phyloP scores from a whole-genome alignment of 2,329 filamentous ascomycete species.

The Neurospora sp. region DNA sequence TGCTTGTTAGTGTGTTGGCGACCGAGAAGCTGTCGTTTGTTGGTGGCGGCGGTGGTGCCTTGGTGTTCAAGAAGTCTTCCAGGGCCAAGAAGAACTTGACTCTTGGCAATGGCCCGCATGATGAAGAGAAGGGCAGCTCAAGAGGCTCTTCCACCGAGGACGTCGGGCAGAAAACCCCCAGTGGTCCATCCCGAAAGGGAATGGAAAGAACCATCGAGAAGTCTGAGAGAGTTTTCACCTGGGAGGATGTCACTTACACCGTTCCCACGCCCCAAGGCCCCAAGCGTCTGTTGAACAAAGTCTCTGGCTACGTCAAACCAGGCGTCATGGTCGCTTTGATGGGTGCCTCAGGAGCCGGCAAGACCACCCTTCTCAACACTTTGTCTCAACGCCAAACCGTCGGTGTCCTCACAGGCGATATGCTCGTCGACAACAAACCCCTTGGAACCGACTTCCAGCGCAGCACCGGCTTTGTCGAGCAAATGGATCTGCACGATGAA shows the following conservation, averaged over 20 bases:
- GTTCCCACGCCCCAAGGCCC: conserved; percentile 39
- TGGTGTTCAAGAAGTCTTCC: conserved; percentile 16
- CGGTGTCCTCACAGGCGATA: conserved; percentile 60
- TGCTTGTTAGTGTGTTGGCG: conserved; percentile 59
- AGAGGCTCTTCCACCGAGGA: conserved; percentile 20
- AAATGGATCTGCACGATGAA: conserved; percentile 59
- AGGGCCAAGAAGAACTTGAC: conserved; percentile 8
- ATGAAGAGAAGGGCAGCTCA: conserved; percentile 45
- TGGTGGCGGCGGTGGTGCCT: conserved; percentile 33
- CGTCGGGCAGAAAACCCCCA: background rate
- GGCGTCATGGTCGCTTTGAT: conserved; percentile 73
- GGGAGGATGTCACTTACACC: conserved; percentile 61
- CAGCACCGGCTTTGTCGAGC: conserved; percentile 62
- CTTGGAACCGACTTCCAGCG: conserved; percentile 58
- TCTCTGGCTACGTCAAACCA: conserved; percentile 71
- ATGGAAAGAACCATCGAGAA: conserved; percentile 6
- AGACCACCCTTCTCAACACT: conserved; percentile 74
- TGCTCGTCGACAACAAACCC: conserved; percentile 57
- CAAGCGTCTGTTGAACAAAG: conserved; percentile 38
- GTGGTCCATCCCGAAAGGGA: background rate
- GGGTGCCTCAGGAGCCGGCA: conserved; percentile 73
- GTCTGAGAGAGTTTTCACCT: conserved; percentile 50
- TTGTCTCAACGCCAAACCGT: conserved; percentile 55
- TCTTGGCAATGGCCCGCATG: conserved; percentile 21
- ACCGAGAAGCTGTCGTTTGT: conserved; percentile 54